Base-by-base conservation (phyloP, 257 asterid genomes). In the Linaria vulgaris region DNA sequence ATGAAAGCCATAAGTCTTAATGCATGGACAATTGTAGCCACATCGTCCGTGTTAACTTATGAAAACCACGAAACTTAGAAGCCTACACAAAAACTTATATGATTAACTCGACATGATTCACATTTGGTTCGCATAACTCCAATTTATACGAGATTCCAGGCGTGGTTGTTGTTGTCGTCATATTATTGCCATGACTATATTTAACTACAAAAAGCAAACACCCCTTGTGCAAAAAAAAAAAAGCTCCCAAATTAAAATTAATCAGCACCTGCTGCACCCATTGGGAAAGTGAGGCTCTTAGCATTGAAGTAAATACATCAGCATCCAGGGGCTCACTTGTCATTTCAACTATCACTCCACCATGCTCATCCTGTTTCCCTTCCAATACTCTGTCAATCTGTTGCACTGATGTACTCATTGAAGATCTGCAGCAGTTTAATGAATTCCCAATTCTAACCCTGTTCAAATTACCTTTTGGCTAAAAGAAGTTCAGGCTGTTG, bases 321-420 rank as follows among this genome's bases (percentile, higher is more conserved):
- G 91, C 70, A 46, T 85, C 95, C 64, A 94, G 55, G 74, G 84
- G 88, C 73, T 81, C 88, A 45, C 31, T 65, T 14, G 79, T 78
- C 95, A 94, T 78, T 72, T 94, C 97, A 13, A 94, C 95, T 3
- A 79, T 79, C 51, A 90, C 87, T 37, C 99, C 97, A 12, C 85
- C 96, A 56, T 85, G 77, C 13, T 80, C 82, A 63, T 94, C 96
- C 68, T 85, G 72, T 63, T 17, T 61, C n/a, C 82, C 91, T 41
- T 68, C 71, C 74, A 92, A 65, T 53, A 87, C 69, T 54, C 79
- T 66, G n/a, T 80, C 90, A 60, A 76, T 82, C 64, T 78, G 80
- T 63, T 72, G 58, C 63, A 53, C 6, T 27, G 34, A 27, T 2
- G 92, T 82, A 64, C 71, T 76, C 89, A 85, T 78, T 15, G 88